Base-by-base conservation (phyloP, 441 rosid genomes). In the Gossypium trilobum region DNA sequence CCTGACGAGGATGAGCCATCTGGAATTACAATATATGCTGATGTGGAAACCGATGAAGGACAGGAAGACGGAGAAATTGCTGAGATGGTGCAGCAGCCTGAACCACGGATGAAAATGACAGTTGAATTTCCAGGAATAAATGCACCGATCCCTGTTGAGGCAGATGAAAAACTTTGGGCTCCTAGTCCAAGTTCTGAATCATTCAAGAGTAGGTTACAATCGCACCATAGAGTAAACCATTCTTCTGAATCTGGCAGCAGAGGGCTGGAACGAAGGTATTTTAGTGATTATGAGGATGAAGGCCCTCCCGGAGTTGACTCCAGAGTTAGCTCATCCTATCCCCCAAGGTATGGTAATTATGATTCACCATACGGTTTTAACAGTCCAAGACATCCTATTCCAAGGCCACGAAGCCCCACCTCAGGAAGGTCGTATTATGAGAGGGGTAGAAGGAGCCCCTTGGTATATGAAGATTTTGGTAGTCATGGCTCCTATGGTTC, bases 51-150 rank as follows among this genome's bases (percentile, higher is more conserved):
- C 70, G 71, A 76, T 71, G 84, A 66, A 71, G 92, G 85, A 73
- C 80, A 76, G 39, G 91, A 89, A 81, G 96, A 95, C 25, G 98
- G 96, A 42, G 98, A 91, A 82, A 87, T 89, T 22, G 20, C 75
- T 29, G 93, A 82, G 78, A 77, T 62, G 33, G 74, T 74, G 29
- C 67, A 0, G 62, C 73, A 0, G 62, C 73, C 80, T 73, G 85
- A 85, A 68, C 87, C 80, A 44, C 48, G 60, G 71, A 84, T 8
- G 87, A 92, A 85, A 79, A 91, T 48, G 95, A 76, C 86, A 4
- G 84, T 87, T 64, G 81, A 79, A 71, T 95, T 91, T 79, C 98
- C 95, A 0, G 99, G 99, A 76, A 74, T 92, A 67, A 95, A 95
- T 68, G 96, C 92, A 52, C 91, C 95, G 29, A 86, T 95, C 67